Conservation (phyloP, 164 flowering plant species). For the Nelumbo lutea region DNA sequence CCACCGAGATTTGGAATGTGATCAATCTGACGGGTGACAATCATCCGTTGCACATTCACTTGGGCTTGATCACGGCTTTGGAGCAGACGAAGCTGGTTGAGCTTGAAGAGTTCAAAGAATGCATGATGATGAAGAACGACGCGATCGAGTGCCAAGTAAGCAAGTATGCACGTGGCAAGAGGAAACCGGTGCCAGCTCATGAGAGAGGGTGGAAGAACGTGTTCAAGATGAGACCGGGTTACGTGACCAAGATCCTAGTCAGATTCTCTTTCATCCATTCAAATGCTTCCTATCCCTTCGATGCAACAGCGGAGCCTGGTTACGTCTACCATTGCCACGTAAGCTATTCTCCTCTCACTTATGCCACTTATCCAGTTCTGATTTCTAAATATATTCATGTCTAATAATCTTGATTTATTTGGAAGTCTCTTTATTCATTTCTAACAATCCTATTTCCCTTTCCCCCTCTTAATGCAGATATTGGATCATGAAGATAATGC, state of each 20-base stretch:
- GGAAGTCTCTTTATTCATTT: too few species aligned
- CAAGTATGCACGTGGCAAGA: constrained; percentile 44
- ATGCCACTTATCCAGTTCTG: not conserved
- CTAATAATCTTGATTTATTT: too few species aligned
- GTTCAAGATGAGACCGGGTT: constrained; percentile 57
- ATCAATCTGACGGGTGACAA: constrained; percentile 74
- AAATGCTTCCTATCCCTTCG: constrained; percentile 51
- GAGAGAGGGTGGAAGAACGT: constrained; percentile 80
- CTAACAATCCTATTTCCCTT: not conserved
- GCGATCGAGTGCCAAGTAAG: constrained; percentile 42
- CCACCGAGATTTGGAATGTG: constrained; percentile 59
- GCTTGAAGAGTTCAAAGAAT: constrained; percentile 36
- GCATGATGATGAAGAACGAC: constrained; percentile 51
- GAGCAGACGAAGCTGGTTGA: constrained; percentile 43
- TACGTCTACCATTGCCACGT: constrained; percentile 77
- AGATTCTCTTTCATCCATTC: constrained; percentile 48
- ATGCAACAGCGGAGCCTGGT: constrained; percentile 55
- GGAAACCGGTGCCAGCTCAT: constrained; percentile 30
- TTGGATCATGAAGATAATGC: not conserved
- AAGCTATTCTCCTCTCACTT: constrained; percentile 13
- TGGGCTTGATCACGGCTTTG: constrained; percentile 45
- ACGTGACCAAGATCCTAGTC: constrained; percentile 43
- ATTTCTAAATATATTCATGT: not conserved
- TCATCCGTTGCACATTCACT: constrained; percentile 65
- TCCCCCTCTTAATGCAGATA: not conserved